Base-by-base conservation (phyloP, 192 early-diverging fungal genomes). In the Dimargaris verticillata region DNA sequence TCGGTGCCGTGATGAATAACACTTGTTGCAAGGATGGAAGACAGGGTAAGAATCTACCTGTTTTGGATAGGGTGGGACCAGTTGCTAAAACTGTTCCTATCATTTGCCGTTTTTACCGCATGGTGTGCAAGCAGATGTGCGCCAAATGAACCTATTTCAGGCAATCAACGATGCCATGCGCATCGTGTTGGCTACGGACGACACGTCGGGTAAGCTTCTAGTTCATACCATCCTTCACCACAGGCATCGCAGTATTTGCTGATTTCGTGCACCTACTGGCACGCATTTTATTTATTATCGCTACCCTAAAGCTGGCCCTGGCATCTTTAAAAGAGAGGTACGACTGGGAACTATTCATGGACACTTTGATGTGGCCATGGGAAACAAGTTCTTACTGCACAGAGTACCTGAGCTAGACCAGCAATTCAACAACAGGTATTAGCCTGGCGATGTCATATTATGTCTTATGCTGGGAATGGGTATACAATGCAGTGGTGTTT, bases 121-220 rank as follows among this genome's bases (percentile, higher is more conserved):
- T 13, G 5, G 44, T 28, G 5, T 20, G 42, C 28, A 44, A 77
- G 84, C 74, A 10, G 81, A 86, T 60, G 89, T 88, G 5, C 84
- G 86, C 63, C 91, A 89, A 64, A 84, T 95, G 80, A 98, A 98
- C 75, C 76, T 90, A 58, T 96, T 86, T 72, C 93, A 96, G 67
- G 79, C 89, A 5, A 78, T 98, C 18, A 98, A 98, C 73, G 90
- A 93, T 70, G 93, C 95, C n/a, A 80, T 98, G 78, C 76, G 82
- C 18, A 84, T 82, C 52, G 88, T 89, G 12, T 68, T 98, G 54
- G 80, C 80, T 5, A 87, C 85, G 3, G 93, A 98, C 72, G 86
- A 93, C 9, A 91, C 78, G 9, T 84, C 92, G 3, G 79, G 86
- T 77, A 69, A 20, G 66, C 42, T 20, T 17, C 33, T 38, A 7